These are phyloP conservation scores for Cladosporium sp. DNA, from an alignment of 2,329 filamentous ascomycete genomes.

Conservation along the genomic window DNA sequence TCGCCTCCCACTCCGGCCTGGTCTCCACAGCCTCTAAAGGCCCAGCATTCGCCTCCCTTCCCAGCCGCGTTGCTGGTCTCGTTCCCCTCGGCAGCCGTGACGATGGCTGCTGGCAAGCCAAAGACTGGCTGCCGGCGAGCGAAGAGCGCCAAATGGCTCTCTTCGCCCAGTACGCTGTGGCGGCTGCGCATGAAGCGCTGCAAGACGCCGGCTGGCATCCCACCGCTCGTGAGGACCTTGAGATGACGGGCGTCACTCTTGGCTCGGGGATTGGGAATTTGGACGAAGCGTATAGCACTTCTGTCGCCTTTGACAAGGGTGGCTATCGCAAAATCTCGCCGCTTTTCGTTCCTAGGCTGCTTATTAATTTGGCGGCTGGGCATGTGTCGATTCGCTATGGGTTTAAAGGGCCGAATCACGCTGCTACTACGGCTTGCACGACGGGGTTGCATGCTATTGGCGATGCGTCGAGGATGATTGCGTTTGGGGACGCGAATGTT, in stretches of 20 bases:
- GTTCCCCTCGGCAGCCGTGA: constrained; percentile 58
- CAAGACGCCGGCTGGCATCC: constrained; percentile 75
- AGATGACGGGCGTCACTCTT: constrained; percentile 83
- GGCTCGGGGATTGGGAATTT: constrained; percentile 95
- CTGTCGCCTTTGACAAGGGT: constrained; percentile 67
- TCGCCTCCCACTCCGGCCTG: constrained; percentile 77
- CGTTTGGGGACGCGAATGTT: constrained; percentile 85
- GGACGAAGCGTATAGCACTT: constrained; percentile 83
- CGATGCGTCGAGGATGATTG: constrained; percentile 87
- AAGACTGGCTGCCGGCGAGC: constrained; percentile 46
- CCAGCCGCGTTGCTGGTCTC: constrained; percentile 79
- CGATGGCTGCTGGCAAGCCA: constrained; percentile 44
- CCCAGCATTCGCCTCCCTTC: constrained; percentile 64
- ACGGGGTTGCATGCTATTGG: constrained; percentile 93
- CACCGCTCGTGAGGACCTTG: constrained; percentile 55
- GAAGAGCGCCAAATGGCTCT: constrained; percentile 77
- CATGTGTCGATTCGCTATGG: constrained; percentile 92
- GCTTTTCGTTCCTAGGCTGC: constrained; percentile 83
- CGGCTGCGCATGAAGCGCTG: constrained; percentile 80
- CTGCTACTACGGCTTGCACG: constrained; percentile 90
- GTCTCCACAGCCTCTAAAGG: constrained; percentile 64
- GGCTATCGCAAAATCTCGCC: constrained; percentile 92
- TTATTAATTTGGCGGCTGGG: constrained; percentile 93
- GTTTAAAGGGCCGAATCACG: constrained; percentile 85
- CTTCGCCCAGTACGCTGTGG: constrained; percentile 89